Conservation (phyloP, 768 basidiomycete species). For the Asterophora parasitica region DNA sequence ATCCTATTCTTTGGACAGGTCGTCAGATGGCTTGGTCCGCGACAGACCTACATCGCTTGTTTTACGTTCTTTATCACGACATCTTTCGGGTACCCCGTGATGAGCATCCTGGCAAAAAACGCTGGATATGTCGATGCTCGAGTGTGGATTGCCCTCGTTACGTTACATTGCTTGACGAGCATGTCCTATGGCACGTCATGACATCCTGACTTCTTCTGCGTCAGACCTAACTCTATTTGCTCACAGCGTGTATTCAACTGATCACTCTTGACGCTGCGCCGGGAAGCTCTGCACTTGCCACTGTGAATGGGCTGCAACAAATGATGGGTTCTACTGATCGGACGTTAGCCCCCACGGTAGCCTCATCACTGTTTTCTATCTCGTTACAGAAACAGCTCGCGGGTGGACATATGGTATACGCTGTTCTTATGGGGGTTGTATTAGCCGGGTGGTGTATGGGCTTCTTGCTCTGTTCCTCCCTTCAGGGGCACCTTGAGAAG, state of each 20-base stretch:
- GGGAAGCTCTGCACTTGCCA: conserved; percentile 16
- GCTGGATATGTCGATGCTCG: conserved; percentile 20
- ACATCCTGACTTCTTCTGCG: too few relatives aligned
- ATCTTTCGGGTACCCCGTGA: conserved; percentile 33
- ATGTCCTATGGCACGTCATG: conserved; percentile 28
- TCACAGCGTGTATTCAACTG: conserved; percentile 11
- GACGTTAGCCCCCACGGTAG: conserved; percentile 46
- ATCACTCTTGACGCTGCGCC: conserved; percentile 17
- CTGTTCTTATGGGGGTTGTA: conserved; percentile 9
- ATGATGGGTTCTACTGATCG: conserved; percentile 44
- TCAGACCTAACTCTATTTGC: too few relatives aligned
- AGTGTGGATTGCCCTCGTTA: conserved; percentile 28
- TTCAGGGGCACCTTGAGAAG: conserved; percentile 1
- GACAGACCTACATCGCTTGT: conserved; percentile 27
- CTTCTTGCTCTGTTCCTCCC: background rate
- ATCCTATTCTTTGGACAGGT: conserved; percentile 27
- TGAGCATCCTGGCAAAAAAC: conserved; percentile 28
- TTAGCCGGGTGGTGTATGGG: conserved; percentile 3
- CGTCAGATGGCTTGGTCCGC: conserved; percentile 30
- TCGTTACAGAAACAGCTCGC: conserved; percentile 14
- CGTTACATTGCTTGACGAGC: conserved; percentile 24
- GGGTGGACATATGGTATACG: conserved; percentile 16
- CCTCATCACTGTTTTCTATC: conserved; percentile 18
- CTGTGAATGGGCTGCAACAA: conserved; percentile 53
- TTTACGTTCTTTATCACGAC: conserved; percentile 26